Conservation (phyloP, 352 stramenopile genomes). For the Globisporangium perplexum region DNA sequence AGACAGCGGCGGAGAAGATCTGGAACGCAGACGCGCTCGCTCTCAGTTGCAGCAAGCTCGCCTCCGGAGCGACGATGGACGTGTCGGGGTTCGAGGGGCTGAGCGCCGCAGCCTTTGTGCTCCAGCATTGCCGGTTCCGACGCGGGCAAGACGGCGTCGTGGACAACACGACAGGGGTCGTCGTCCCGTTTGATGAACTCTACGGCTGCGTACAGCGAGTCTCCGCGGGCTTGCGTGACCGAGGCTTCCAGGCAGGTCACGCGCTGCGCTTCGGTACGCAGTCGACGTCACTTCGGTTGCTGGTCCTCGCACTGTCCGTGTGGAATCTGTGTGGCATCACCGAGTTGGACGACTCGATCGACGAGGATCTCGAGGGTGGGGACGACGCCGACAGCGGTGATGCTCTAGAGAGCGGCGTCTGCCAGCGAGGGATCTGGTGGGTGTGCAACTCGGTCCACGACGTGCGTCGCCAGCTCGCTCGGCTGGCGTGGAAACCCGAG, state of each 20-base stretch:
- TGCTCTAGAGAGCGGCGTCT: no score
- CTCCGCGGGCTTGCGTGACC: neutral
- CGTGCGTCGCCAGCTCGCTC: neutral
- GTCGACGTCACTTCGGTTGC: neutral
- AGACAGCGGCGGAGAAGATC: no score
- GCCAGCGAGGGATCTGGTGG: neutral
- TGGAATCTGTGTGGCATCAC: constrained; percentile 12
- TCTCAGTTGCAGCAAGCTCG: neutral
- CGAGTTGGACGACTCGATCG: neutral
- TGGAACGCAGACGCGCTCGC: no score
- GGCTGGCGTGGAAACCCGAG: neutral
- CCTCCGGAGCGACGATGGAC: constrained; percentile 4
- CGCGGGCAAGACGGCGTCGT: constrained; percentile 3
- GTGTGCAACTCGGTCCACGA: neutral
- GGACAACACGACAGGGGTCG: neutral
- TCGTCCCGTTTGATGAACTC: constrained; percentile 3
- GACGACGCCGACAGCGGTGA: no score
- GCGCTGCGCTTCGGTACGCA: constrained; percentile 2
- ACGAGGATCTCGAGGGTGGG: neutral
- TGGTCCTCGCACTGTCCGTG: constrained; percentile 9
- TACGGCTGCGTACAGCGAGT: constrained; percentile 2
- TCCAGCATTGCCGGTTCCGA: constrained; percentile 12
- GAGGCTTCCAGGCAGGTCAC: constrained; percentile 1
- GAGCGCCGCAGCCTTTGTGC: constrained; percentile 8
- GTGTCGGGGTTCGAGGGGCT: constrained; percentile 4